Evolutionary conservation across 2,329 filamentous ascomycete species (phyloP), one percentile per base, ranked within the genome.

Genomic region (Botrytis byssoidea): DNA sequence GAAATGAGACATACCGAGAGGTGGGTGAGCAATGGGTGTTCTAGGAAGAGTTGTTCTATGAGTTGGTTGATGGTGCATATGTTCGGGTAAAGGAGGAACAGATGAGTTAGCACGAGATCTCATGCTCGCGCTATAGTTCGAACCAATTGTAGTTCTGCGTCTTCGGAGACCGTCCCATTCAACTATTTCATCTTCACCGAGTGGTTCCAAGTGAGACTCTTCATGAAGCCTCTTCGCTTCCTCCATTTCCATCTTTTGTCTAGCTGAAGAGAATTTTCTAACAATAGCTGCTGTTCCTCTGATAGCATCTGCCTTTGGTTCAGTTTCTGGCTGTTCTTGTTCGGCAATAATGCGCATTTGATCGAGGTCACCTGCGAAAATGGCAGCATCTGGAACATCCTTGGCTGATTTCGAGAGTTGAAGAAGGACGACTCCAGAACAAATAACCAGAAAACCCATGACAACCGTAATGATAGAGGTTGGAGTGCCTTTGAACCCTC

Each of bases 401-500:
- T 98, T 99, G 78, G 96, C 93, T 0, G 95, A 98, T 82, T 98
- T 98, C 70, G 96, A 98, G n/a, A 99, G 88, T 81, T 99, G 96
- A 16, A 99, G 85, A 12, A 99, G 84, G 0, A 98, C 91, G 9
- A 98, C 96, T 1, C 96, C 96, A 0, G 94, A 88, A 82, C 96
- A 99, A 75, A 99, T 99, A 75, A 92, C 92, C 59, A 99, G 84
- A 84, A 99, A 99, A 1, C 96, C 96, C 85, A 97, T 90, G 73
- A 98, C 92, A 44, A 98, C 93, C 0, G 94, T 97, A 64, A 93
- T 87, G 73, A 99, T 98, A 40, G 92, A 89, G 9, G 89, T 87
- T 0, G 89, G 87, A 0, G 93, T 93, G 51, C 95, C 96, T 81
- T 97, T 95, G 87, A 99, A 98, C 12, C 96, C 96, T 76, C 90